Evolutionary conservation across 2,329 filamentous ascomycete species (phyloP).

Genomic region (Aspergillus pseudoterreus): DNA sequence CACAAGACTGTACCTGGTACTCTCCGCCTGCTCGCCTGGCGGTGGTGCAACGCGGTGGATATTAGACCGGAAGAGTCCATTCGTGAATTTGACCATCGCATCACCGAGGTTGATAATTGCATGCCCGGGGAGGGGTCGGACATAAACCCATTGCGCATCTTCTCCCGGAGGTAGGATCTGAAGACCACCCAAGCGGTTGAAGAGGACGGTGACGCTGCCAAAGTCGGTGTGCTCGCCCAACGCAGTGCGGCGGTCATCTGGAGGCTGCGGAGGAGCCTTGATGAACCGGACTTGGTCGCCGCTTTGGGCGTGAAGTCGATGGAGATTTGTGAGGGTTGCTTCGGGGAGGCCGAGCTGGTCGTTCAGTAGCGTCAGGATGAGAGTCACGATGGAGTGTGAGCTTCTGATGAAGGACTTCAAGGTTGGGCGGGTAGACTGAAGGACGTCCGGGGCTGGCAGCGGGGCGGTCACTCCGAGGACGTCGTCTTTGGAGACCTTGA

Average conservation of each 20-base stretch:
- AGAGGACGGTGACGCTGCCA: conserved; percentile 53
- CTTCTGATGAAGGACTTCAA: conserved; percentile 44
- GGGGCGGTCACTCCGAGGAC: conserved; percentile 39
- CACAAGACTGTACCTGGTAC: conserved; percentile 50
- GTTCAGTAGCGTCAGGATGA: conserved; percentile 46
- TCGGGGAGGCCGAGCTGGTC: conserved; percentile 40
- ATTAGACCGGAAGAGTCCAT: conserved; percentile 38
- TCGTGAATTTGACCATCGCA: conserved; percentile 43
- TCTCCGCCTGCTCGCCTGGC: conserved; percentile 45
- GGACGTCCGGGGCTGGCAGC: conserved; percentile 42
- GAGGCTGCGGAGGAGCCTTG: conserved; percentile 46
- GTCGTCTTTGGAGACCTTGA: conserved; percentile 51
- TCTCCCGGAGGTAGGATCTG: conserved; percentile 48
- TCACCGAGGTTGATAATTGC: conserved; percentile 45
- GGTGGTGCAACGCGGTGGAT: conserved; percentile 51
- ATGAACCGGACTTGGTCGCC: conserved; percentile 56
- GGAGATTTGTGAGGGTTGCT: conserved; percentile 44
- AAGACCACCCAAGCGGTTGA: conserved; percentile 54
- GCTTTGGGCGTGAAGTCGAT: conserved; percentile 40
- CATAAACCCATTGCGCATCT: conserved; percentile 49
- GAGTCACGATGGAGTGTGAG: conserved; percentile 44
- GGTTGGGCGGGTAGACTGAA: conserved; percentile 33
- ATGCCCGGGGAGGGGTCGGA: conserved; percentile 49
- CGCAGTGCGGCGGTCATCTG: conserved; percentile 40
- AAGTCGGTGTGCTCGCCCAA: conserved; percentile 57